Percentiles rank a stretch among this genome's conserved stretches.
These are phyloP conservation scores for Tylopilus sp. DNA, from an alignment of 768 basidiomycete species.

Conservation along the genomic window DNA sequence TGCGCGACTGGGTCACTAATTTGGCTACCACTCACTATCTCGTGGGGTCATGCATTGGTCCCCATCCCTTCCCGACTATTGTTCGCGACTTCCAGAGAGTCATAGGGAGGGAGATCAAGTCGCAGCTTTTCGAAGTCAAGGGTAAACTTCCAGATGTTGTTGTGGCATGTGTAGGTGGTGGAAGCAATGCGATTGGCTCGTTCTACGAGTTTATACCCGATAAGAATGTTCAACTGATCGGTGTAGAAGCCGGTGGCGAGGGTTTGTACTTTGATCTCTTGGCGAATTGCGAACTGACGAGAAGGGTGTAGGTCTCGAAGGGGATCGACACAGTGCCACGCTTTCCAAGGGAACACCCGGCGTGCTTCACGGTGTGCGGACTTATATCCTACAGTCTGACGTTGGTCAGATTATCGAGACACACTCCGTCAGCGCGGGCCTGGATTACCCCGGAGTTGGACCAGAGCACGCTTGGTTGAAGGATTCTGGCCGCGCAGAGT, in stretches of 20 bases:
- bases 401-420: conserved; percentile 96
- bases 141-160: conserved; percentile 93
- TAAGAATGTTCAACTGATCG: conserved; percentile 78
- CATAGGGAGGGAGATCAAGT: conserved; percentile 93
- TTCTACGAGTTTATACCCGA: conserved; percentile 97
- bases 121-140: conserved; percentile 63
- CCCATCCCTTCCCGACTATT: conserved; percentile 98
- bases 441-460: conserved; percentile 97
- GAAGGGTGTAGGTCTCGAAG: conserved; percentile 56
- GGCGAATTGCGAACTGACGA: conserved; percentile 9
- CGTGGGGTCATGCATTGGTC: conserved; percentile 95
- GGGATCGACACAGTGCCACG: conserved; percentile 88
- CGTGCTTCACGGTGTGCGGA: conserved; percentile 93
- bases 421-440: conserved; percentile 93
- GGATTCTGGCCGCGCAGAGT: conserved; percentile 90
- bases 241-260: conserved; percentile 98
- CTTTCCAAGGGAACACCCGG: conserved; percentile 89
- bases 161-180: conserved; percentile 97
- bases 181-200: conserved; percentile 95
- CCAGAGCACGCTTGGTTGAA: conserved; percentile 98
- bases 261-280: conserved; percentile 43
- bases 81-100: conserved; percentile 97
- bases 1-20: conserved; percentile 99
- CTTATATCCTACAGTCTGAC: conserved; percentile 87
- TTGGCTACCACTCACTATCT: conserved; percentile 92